Conservation (phyloP, 2,329 filamentous ascomycete genomes). For the Trichoderma pleuroti region DNA sequence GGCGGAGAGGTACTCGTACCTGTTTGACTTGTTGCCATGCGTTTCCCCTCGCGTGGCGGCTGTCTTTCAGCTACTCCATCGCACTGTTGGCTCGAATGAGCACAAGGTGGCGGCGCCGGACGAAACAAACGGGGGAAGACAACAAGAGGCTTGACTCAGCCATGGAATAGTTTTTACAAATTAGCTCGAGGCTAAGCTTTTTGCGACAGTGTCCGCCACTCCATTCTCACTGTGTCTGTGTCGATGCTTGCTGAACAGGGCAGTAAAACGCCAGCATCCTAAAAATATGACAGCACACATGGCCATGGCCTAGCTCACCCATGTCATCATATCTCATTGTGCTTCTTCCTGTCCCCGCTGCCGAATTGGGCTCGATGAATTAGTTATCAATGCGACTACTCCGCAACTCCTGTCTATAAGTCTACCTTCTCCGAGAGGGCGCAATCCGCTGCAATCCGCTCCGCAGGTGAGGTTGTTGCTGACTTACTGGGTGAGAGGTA, state of each 20-base stretch:
- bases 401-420: not conserved
- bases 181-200: conserved; percentile 18
- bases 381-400: not conserved
- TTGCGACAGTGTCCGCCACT: conserved; percentile 6
- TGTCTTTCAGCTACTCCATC: not conserved
- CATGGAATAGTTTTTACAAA: not conserved
- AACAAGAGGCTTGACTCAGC: conserved; percentile 4
- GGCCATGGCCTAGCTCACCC: too few relatives aligned
- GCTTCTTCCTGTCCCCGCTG: not conserved
- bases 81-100: not conserved
- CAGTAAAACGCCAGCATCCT: not conserved
- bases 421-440: not conserved
- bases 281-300: not conserved
- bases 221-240: not conserved
- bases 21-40: not conserved
- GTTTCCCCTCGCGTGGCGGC: not conserved
- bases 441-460: not conserved
- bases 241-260: not conserved
- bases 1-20: not conserved
- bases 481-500: too few relatives aligned
- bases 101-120: not conserved
- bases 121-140: not conserved
- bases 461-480: not conserved
- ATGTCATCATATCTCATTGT: not conserved
- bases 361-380: not conserved